These are phyloP conservation scores for Catenaria anguillulae DNA, from an alignment of 371 early-diverging fungal species.

Conservation along the genomic window DNA sequence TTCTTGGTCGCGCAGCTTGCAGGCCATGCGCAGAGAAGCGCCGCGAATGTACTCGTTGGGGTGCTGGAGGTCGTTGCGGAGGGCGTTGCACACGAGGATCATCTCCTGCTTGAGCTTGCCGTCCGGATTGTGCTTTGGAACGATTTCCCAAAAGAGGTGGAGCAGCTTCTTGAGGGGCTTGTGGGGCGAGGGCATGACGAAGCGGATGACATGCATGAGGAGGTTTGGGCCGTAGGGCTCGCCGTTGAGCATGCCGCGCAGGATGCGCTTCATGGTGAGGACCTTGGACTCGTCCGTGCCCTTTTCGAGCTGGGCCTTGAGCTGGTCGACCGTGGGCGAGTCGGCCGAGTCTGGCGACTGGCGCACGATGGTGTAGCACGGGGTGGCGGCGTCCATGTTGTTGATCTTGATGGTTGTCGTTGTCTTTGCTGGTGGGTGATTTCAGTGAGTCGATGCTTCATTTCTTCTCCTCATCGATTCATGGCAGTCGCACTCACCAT, in stretches of 20 bases:
- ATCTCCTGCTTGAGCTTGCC: constrained; percentile 92
- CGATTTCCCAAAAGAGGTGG: constrained; percentile 92
- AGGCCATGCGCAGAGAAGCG: constrained; percentile 81
- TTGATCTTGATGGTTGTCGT: too few species aligned
- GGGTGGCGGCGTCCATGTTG: too few species aligned
- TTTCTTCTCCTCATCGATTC: too few species aligned
- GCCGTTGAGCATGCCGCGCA: constrained; percentile 78
- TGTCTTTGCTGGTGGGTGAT: too few species aligned
- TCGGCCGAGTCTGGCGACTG: constrained; percentile 9
- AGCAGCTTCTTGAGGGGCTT: constrained; percentile 85
- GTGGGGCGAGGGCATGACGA: constrained; percentile 79
- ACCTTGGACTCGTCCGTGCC: constrained; percentile 81
- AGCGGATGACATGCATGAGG: constrained; percentile 92
- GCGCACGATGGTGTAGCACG: background rate
- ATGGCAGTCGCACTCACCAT: too few species aligned
- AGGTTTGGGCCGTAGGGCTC: constrained; percentile 67
- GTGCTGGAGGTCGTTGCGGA: constrained; percentile 92
- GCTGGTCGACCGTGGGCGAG: constrained; percentile 47
- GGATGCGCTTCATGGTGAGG: constrained; percentile 80
- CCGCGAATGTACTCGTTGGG: constrained; percentile 99
- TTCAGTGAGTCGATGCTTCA: too few species aligned
- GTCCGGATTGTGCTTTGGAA: constrained; percentile 78
- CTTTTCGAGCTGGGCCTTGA: constrained; percentile 67
- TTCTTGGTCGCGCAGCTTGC: constrained; percentile 86
- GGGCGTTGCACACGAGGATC: constrained; percentile 90